Conservation (phyloP, 768 basidiomycete species). For the Agrocybe pediades region DNA sequence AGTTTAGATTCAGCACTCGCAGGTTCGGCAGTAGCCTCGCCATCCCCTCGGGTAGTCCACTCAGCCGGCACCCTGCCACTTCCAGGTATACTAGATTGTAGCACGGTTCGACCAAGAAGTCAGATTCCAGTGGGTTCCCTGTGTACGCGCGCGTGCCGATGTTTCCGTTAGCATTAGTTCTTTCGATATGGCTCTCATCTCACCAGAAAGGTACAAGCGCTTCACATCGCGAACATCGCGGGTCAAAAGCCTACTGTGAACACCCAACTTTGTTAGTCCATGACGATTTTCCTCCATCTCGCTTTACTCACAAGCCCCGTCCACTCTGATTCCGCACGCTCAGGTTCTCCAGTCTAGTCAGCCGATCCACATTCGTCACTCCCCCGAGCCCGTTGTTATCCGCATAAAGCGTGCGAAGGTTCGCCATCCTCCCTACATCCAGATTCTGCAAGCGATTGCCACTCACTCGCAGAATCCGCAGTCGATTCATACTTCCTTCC, state of each 20-base stretch:
- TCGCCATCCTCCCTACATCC: conserved; percentile 61
- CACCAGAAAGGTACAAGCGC: conserved; percentile 92
- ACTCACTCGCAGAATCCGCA: conserved; percentile 86
- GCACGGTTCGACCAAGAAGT: conserved; percentile 72
- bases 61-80: conserved; percentile 83
- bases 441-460: conserved; percentile 75
- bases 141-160: too few relatives aligned
- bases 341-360: conserved; percentile 83
- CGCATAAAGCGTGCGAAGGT: conserved; percentile 87
- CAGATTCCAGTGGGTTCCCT: conserved; percentile 71
- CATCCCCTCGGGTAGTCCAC: conserved; percentile 69
- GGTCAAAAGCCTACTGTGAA: conserved; percentile 44
- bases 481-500: conserved; percentile 57
- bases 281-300: conserved; percentile 17
- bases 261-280: conserved; percentile 16
- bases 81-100: conserved; percentile 94
- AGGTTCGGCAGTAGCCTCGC: conserved; percentile 76
- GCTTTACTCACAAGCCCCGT: conserved; percentile 65
- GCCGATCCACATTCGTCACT: conserved; percentile 53
- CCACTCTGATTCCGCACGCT: conserved; percentile 89
- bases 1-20: conserved; percentile 92
- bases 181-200: conserved; percentile 29
- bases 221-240: conserved; percentile 90
- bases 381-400: conserved; percentile 75
- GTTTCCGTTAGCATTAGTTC: conserved; percentile 9